These are phyloP conservation scores for Chrysoporthe deuterocubensis DNA, from an alignment of 2,329 filamentous ascomycete genomes.

Conservation along the genomic window DNA sequence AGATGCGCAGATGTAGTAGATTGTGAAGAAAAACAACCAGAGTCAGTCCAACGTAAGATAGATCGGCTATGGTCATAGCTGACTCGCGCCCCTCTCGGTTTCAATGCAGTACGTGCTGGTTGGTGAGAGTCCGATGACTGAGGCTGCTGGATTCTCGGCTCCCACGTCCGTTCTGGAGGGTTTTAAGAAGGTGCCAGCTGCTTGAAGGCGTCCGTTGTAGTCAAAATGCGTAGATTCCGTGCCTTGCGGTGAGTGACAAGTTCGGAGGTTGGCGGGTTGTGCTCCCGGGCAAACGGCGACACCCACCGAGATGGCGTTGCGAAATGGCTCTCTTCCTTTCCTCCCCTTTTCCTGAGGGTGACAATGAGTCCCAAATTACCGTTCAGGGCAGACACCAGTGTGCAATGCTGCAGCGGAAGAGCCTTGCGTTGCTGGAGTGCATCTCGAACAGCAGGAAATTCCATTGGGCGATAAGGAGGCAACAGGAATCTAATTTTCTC, in stretches of 20 bases:
- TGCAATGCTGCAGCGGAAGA: background rate
- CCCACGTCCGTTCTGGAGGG: background rate
- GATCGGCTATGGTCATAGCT: conserved; percentile 55
- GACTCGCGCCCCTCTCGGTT: background rate
- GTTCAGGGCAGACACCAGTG: background rate
- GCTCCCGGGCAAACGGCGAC: conserved; percentile 1
- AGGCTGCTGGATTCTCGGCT: background rate
- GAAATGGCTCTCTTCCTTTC: background rate
- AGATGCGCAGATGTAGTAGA: conserved; percentile 56
- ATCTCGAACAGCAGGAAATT: background rate
- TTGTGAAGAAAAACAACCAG: conserved; percentile 59
- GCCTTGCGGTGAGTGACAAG: background rate
- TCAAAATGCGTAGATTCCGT: background rate
- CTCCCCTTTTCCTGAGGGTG: background rate
- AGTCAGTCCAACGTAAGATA: conserved; percentile 56
- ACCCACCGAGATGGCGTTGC: background rate
- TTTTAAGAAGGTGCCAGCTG: background rate
- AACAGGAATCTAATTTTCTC: background rate
- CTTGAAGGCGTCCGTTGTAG: background rate
- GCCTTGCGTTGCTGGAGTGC: background rate
- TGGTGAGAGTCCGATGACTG: background rate
- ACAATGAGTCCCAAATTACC: background rate
- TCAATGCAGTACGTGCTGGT: background rate
- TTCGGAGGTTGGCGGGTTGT: background rate
- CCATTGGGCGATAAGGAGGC: background rate